Evolutionary conservation across 345 rosid species (phyloP), one percentile per base, ranked within the genome.

Genomic region (Citrus sinensis): DNA sequence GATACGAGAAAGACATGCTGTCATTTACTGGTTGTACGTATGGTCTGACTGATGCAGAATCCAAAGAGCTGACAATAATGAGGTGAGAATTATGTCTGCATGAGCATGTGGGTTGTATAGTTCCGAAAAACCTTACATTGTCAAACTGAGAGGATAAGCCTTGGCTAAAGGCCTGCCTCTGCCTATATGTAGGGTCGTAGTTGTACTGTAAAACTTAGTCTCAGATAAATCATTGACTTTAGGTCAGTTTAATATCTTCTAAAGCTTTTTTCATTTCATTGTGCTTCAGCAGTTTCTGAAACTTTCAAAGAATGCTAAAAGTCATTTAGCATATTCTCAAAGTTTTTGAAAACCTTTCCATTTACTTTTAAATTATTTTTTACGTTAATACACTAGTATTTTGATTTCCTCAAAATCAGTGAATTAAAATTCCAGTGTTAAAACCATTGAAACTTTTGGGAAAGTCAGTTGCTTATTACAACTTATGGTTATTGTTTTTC

Each of bases 1-100:
- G 99, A 86, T 96, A 93, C 70, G 98, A 96, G 88, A 93, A 92
- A 86, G 99, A 94, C 86, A 94, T 96, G 96, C 89, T 96, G 67
- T 88, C 99, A 75, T 96, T 96, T 84, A 96, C 97, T 54, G 98
- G 98, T 42, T 96, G 99, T 78, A 89, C 95, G 27, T 90, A 90
- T 75, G 97, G 98, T 70, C 87, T 96, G 79, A 90, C 92, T 71
- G 85, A 91, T 80, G 84, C 86, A 42, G 98, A 96, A 83, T 90
- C 99, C 42, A 92, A 90, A 80, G 98, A 91, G 84, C 91, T 96
- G 75, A 86, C 83, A 76, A 81, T 88, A 40, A 89, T 96, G 97
- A 85, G 99, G 99, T 94, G 85, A 84, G 79, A 68, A 66, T 59
- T 71, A 35, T 35, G 51, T 66, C 17, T 19, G 61, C 24, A 32